Conservation (phyloP, 139 green algal genomes). For the Pleodorina starrii region DNA sequence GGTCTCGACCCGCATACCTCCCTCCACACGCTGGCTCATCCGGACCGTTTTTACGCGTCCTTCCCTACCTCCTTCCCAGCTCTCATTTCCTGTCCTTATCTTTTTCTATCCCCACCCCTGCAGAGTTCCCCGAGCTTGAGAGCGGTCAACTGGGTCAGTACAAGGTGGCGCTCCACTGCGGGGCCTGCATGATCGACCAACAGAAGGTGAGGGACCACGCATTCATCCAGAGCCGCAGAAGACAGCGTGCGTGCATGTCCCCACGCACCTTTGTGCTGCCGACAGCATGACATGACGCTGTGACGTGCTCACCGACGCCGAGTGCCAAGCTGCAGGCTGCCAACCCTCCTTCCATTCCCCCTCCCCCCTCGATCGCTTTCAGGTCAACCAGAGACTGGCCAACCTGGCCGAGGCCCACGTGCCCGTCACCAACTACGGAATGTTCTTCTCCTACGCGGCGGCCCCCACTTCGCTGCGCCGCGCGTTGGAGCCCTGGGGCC, state of each 20-base stretch:
- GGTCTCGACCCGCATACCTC: too few relatives aligned
- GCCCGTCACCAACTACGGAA: slow-evolving; percentile 76
- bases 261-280: too few relatives aligned
- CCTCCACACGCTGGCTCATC: too few relatives aligned
- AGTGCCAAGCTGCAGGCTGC: too few relatives aligned
- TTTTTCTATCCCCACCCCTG: neutral
- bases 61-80: too few relatives aligned
- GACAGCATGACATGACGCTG: too few relatives aligned
- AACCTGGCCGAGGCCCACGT: slow-evolving; percentile 63
- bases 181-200: slow-evolving; percentile 75
- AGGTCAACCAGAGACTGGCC: slow-evolving; percentile 45
- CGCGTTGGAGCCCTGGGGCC: slow-evolving; percentile 64
- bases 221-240: neutral
- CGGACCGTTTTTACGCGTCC: too few relatives aligned
- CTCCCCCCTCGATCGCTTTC: neutral
- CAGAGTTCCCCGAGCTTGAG: slow-evolving; percentile 59
- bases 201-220: slow-evolving; percentile 70
- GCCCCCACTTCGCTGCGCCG: slow-evolving; percentile 52
- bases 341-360: too few relatives aligned
- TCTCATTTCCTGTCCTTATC: too few relatives aligned
- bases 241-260: neutral
- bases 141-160: slow-evolving; percentile 47
- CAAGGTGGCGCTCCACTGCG: slow-evolving; percentile 71
- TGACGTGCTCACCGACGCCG: too few relatives aligned
- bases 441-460: slow-evolving; percentile 69